Evolutionary conservation across 2,329 filamentous ascomycete species (phyloP).

Genomic region (Coniella lustricola): DNA sequence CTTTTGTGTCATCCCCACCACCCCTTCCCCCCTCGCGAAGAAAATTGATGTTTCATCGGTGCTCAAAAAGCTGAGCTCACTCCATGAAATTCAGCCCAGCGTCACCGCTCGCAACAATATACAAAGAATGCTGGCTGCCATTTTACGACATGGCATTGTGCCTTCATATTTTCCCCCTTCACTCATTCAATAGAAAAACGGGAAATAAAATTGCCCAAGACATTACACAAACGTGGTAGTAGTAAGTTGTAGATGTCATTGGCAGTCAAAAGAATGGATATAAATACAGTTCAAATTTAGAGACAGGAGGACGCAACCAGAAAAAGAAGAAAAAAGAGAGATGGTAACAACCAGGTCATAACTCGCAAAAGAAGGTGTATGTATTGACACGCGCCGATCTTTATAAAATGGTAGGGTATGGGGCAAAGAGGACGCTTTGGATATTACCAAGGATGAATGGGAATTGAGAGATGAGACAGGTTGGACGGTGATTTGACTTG

Average conservation of each 20-base stretch:
- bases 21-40: background rate
- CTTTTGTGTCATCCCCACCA: background rate
- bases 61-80: background rate
- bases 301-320: background rate
- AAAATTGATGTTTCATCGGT: too few relatives aligned
- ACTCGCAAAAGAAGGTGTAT: too few relatives aligned
- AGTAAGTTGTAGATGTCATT: background rate
- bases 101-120: constrained; percentile 1
- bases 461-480: background rate
- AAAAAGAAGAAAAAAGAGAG: constrained; percentile 3
- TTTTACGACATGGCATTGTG: background rate
- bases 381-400: constrained; percentile 9
- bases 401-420: background rate
- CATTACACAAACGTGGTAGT: background rate
- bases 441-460: constrained; percentile 1
- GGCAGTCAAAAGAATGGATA: too few relatives aligned
- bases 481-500: constrained; percentile 2
- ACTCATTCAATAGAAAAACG: background rate
- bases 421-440: constrained; percentile 4
- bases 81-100: background rate
- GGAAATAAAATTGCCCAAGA: background rate
- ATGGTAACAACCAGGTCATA: background rate
- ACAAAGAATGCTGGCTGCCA: constrained; percentile 2
- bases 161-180: background rate
- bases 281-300: too few relatives aligned